Conservation (phyloP, 192 early-diverging fungal genomes). For the Umbelopsis isabellina region DNA sequence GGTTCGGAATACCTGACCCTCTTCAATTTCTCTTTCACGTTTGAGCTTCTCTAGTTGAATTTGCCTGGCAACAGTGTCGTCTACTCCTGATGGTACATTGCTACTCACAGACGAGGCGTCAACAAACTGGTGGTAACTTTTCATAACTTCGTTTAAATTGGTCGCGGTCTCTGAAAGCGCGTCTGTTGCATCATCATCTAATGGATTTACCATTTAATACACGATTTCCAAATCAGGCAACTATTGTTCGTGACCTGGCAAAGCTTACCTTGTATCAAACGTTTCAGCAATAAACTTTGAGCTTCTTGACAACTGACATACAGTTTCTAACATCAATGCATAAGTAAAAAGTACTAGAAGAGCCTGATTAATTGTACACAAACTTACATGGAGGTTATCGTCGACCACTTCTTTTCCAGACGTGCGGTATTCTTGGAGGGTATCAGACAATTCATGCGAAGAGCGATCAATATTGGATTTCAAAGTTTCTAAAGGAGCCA, state of each 20-base stretch:
- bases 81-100: background rate
- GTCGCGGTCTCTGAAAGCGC: background rate
- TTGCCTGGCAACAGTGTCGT: background rate
- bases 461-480: background rate
- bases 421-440: background rate
- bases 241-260: background rate
- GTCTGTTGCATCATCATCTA: conserved; percentile 15
- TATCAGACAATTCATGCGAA: background rate
- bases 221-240: too few relatives aligned
- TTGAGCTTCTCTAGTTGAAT: conserved; percentile 14
- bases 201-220: background rate
- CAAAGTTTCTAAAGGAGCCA: background rate
- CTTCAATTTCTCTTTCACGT: conserved; percentile 18
- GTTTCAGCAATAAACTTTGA: conserved; percentile 4
- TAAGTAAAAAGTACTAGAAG: background rate
- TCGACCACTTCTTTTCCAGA: conserved; percentile 9
- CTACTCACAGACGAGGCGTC: background rate
- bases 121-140: conserved; percentile 12
- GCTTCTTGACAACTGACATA: conserved; percentile 9
- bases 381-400: conserved; percentile 3
- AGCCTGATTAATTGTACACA: too few relatives aligned
- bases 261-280: conserved; percentile 5
- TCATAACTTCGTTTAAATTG: conserved; percentile 12
- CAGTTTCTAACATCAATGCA: background rate
- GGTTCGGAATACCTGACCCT: background rate